Conservation (phyloP, 305 asterid species). For the Fraxinus latifolia region DNA sequence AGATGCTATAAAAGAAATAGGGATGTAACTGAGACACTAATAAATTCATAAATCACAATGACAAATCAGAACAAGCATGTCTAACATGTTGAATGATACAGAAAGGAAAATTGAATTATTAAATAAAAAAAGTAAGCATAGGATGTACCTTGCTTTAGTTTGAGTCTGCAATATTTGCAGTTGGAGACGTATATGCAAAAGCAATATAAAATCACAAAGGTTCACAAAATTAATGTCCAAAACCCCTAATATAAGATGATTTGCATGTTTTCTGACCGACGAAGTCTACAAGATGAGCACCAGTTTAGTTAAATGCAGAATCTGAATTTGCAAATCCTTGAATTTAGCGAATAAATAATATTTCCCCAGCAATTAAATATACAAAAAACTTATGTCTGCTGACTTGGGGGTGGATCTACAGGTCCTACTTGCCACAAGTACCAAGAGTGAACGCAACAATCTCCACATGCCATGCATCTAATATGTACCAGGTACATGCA, state of each 20-base stretch:
- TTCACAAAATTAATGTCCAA: background rate
- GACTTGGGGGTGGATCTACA: background rate
- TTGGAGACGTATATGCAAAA: background rate
- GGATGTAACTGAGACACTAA: background rate
- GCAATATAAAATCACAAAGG: background rate
- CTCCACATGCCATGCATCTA: background rate
- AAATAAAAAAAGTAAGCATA: background rate
- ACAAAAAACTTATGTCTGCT: background rate
- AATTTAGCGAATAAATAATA: background rate
- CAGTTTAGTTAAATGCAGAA: background rate
- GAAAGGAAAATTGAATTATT: background rate
- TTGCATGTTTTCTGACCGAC: background rate
- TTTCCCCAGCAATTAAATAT: background rate
- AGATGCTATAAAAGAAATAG: background rate
- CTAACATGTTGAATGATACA: background rate
- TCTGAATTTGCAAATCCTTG: background rate
- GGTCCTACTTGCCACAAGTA: background rate
- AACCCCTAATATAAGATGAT: background rate
- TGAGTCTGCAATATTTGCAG: background rate
- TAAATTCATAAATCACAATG: background rate
- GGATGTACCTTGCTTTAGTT: background rate
- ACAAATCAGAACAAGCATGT: background rate
- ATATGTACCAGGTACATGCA: conserved; percentile 7
- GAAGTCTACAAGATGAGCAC: background rate
- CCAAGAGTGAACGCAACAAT: background rate